phyloP scores from a whole-genome alignment of 495 filamentous ascomycete genomes.

The Lindgomyces ingoldianus region DNA sequence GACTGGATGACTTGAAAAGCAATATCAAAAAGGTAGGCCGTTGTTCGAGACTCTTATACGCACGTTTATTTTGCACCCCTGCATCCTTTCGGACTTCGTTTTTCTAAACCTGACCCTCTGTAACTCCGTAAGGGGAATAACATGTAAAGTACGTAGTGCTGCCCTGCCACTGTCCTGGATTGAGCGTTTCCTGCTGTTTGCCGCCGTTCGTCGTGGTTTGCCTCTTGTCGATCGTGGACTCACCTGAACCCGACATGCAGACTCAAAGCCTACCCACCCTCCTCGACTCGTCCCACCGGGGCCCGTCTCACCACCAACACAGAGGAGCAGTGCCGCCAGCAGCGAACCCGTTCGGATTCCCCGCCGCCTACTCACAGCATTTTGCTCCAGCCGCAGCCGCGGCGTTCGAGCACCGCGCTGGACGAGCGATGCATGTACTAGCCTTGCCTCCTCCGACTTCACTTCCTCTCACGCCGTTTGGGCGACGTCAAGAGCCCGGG shows the following conservation, averaged over 20 bases:
- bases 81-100: slow-evolving; percentile 22
- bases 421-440: slow-evolving; percentile 39
- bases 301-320: slow-evolving; percentile 24
- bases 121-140: slow-evolving; percentile 21
- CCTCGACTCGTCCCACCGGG: slow-evolving; percentile 25
- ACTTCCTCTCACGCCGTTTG: slow-evolving; percentile 32
- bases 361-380: slow-evolving; percentile 27
- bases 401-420: slow-evolving; percentile 32
- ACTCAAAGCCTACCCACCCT: slow-evolving; percentile 28
- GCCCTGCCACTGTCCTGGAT: slow-evolving; percentile 5
- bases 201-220: slow-evolving; percentile 5
- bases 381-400: slow-evolving; percentile 38
- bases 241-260: slow-evolving; percentile 36
- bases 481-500: slow-evolving; percentile 37
- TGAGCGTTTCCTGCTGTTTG: not conserved
- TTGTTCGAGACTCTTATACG: slow-evolving; percentile 27
- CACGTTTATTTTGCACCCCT: slow-evolving; percentile 15
- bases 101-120: not conserved
- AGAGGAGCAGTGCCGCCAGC: slow-evolving; percentile 1
- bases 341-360: slow-evolving; percentile 23
- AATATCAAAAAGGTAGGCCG: slow-evolving; percentile 21
- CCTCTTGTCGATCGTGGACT: slow-evolving; percentile 29
- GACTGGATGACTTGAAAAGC: not conserved
- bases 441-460: slow-evolving; percentile 35
- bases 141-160: slow-evolving; percentile 36